Evolutionary conservation across 2,329 filamentous ascomycete genomes (phyloP), one percentile per base, ranked within the genome.

Genomic region (Hypoxylon sp.): DNA sequence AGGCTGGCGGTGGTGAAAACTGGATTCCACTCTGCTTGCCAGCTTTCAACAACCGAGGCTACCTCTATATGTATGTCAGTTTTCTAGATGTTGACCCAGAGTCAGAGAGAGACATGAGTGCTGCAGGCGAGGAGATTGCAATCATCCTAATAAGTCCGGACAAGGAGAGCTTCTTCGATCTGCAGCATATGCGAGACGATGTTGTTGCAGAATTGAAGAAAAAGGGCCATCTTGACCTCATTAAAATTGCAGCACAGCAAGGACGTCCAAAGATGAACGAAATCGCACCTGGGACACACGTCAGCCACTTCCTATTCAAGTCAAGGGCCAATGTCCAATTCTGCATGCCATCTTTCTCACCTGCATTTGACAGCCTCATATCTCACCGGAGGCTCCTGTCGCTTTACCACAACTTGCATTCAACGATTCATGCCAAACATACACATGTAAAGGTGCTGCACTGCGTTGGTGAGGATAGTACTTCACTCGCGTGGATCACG

Each of bases 31-130:
- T 99, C 6, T 99, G 96, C 75, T 86, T 99, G 2, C 97, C 96
- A 0, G 95, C 94, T 4, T 99, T 99, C 82, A 99, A 99, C 82
- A 98, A 93, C 79, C 92, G 91, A 56, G 97, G 96, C 27, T 99
- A 97, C 77, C 86, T 99, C 1, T 98, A 99, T 83, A 98, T 99
- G 94, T 99, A 98, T 77, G 96, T 99, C 77, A 97, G 93, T 83
- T 99, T 98, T 79, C 88, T 99, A 68, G 90, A 93, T 73, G 83
- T 82, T n/a, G 76, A 80, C 32, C 82, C 80, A 67, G 74, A 57
- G 71, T 82, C 68, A 73, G 77, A 32, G 78, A 82, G 37, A 79
- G 81, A 66, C 80, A 85, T 89, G 90, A 76, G 85, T 74, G 89
- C 91, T 72, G 83, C 91, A 51, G 88, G 91, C 54, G 90, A 93